Evolutionary conservation across 2,329 filamentous ascomycete species (phyloP), one percentile per base, ranked within the genome.

Genomic region (Coniosporium tulheliwenetii): DNA sequence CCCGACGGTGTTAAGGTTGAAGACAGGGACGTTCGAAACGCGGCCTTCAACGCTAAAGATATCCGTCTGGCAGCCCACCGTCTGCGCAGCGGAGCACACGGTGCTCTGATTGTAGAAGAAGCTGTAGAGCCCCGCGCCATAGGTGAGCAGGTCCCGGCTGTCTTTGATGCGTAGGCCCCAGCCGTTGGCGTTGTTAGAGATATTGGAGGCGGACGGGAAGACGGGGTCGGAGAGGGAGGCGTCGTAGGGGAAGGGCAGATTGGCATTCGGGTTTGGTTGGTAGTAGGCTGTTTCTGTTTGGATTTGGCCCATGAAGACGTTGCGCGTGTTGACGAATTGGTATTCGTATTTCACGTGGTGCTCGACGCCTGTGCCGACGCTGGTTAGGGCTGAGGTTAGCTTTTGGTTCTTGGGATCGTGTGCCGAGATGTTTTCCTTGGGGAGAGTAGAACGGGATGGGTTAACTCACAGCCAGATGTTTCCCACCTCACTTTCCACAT

Each of bases 281-380:
- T 81, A 86, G 68, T 77, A 76, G 10, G 87, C 81, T 3, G 85
- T 93, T 65, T 95, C 89, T 4, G 84, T 85, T 64, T 95, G 87
- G 53, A 93, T 85, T 41, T 84, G 66, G 9, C 75, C 80, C 71
- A 93, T 81, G 66, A 80, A 93, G 48, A 93, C 70, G 55, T 85
- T 81, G 52, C 75, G 68, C 3, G 86, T 83, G 48, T 79, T 77
- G 54, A 70, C 66, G 54, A 95, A 67, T 63, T 93, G 84, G 67
- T 93, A 95, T 66, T 95, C 85, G 60, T 77, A 77, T 5, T 73
- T 58, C 39, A 66, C 63, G 54, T 68, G 66, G 53, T 78, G 74
- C 53, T 78, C 74, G 1, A 71, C 69, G 1, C 67, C 62, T 0
- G 85, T 93, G 8, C 75, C 86, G 63, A 81, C 86, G 19, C 19